Evolutionary conservation across 805 yeast genomes (phyloP).

Genomic region (Metschnikowia proteae): DNA sequence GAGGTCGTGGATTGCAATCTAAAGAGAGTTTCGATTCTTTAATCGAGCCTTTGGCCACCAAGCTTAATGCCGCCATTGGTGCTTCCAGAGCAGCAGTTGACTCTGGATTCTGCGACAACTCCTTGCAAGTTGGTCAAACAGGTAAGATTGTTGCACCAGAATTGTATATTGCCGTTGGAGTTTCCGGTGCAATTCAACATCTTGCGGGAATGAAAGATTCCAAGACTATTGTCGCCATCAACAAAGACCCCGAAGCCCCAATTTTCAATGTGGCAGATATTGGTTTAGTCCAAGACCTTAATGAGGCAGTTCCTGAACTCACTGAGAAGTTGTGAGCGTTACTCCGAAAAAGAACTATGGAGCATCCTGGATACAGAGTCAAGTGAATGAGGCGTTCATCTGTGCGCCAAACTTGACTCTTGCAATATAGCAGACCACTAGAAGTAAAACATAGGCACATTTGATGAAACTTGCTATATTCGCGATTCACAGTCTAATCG

Average conservation of each 20-base stretch:
- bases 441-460: no score
- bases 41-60: slow-evolving; percentile 78
- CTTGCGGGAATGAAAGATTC: slow-evolving; percentile 98
- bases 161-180: slow-evolving; percentile 86
- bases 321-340: slow-evolving; percentile 57
- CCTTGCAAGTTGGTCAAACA: slow-evolving; percentile 96
- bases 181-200: slow-evolving; percentile 97
- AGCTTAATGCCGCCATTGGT: slow-evolving; percentile 88
- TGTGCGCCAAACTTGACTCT: background rate
- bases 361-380: background rate
- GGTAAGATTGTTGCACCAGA: slow-evolving; percentile 98
- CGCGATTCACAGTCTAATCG: no score
- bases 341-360: background rate
- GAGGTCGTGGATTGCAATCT: slow-evolving; percentile 91
- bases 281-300: slow-evolving; percentile 86
- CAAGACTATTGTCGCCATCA: slow-evolving; percentile 88
- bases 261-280: slow-evolving; percentile 88
- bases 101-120: slow-evolving; percentile 91
- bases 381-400: background rate
- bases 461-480: no score
- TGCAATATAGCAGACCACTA: background rate
- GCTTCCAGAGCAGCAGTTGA: slow-evolving; percentile 99
- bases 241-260: slow-evolving; percentile 92
- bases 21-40: slow-evolving; percentile 80
- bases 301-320: slow-evolving; percentile 85